Conservation (phyloP, 257 asterid species). For the Solanum arcanum region DNA sequence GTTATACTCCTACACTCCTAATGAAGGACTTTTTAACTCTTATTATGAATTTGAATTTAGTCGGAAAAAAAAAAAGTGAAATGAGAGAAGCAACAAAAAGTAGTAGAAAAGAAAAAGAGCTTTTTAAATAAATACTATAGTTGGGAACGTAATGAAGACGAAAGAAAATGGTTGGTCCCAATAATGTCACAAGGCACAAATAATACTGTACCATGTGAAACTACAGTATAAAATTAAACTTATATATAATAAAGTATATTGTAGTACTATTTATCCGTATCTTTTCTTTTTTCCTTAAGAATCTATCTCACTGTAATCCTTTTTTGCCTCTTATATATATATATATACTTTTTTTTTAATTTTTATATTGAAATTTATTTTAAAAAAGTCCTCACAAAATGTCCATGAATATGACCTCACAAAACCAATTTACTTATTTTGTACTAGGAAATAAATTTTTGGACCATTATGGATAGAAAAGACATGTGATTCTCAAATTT, state of each 20-base stretch:
- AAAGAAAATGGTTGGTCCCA: constrained; percentile 14
- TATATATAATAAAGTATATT: background rate
- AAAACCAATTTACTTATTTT: background rate
- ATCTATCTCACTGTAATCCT: constrained; percentile 14
- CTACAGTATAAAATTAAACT: constrained; percentile 8
- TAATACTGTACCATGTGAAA: constrained; percentile 20
- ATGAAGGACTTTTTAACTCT: no score
- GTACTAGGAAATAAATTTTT: background rate
- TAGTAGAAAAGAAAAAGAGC: constrained; percentile 13
- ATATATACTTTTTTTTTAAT: no score
- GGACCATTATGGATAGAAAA: background rate
- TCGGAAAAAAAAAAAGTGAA: no score
- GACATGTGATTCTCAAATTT: background rate
- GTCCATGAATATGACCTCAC: background rate
- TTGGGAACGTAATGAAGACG: constrained; percentile 3
- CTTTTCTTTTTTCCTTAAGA: constrained; percentile 6
- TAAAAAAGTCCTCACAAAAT: background rate
- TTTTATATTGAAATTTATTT: background rate
- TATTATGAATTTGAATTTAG: no score
- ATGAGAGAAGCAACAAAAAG: background rate
- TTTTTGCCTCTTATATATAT: background rate
- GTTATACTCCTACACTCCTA: no score
- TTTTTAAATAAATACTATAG: constrained; percentile 1
- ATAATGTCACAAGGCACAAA: constrained; percentile 3
- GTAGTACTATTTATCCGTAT: background rate